These are phyloP conservation scores for Casuarina glauca DNA, from an alignment of 306 rosid genomes.

Conservation along the genomic window DNA sequence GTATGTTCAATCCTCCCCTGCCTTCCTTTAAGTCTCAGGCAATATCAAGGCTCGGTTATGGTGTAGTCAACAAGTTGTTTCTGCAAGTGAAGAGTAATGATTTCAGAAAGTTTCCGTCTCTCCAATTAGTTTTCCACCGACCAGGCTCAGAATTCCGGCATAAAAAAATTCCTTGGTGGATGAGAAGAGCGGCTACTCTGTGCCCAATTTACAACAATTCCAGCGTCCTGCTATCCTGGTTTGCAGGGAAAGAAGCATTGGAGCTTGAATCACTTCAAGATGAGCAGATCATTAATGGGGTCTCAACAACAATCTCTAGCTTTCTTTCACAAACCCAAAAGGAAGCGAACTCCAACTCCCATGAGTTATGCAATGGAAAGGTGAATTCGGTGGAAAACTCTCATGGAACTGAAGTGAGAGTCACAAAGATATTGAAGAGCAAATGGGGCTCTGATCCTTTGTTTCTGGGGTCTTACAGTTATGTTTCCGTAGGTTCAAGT, in stretches of 20 bases:
- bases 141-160: constrained; percentile 55
- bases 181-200: constrained; percentile 76
- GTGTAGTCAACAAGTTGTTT: constrained; percentile 94
- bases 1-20: constrained; percentile 75
- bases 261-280: constrained; percentile 71
- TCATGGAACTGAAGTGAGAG: constrained; percentile 40
- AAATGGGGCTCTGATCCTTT: constrained; percentile 84
- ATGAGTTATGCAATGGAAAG: constrained; percentile 45
- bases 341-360: constrained; percentile 29
- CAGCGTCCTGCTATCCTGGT: constrained; percentile 76
- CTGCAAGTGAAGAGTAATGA: constrained; percentile 52
- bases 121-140: constrained; percentile 77
- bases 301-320: constrained; percentile 58
- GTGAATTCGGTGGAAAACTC: constrained; percentile 30
- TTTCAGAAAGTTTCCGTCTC: constrained; percentile 47
- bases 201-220: constrained; percentile 73
- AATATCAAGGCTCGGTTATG: constrained; percentile 90
- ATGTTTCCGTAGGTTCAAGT: constrained; percentile 86
- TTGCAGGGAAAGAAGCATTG: constrained; percentile 84
- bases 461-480: constrained; percentile 84
- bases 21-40: constrained; percentile 81
- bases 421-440: constrained; percentile 64
- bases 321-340: constrained; percentile 39
- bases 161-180: constrained; percentile 90
- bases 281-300: constrained; percentile 71